Evolutionary conservation across 2,329 filamentous ascomycete genomes (phyloP).

Genomic region (Cercospora sp.): DNA sequence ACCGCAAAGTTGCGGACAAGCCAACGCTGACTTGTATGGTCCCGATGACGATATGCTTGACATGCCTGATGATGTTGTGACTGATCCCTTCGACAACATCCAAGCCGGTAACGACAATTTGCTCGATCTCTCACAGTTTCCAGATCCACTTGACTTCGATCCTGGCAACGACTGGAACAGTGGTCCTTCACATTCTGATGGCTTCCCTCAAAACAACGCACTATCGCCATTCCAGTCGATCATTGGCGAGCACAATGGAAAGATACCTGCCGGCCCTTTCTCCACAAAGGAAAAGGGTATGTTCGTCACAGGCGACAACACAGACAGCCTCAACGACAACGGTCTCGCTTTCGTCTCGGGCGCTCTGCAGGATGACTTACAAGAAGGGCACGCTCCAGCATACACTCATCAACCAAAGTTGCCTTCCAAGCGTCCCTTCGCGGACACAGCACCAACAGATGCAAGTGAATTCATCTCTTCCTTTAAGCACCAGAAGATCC

Average conservation of each 20-base stretch:
- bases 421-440: constrained; percentile 6
- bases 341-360: background rate
- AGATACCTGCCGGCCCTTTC: background rate
- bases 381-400: background rate
- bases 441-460: constrained; percentile 2
- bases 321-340: constrained; percentile 10
- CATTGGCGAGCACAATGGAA: background rate
- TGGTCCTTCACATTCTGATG: background rate
- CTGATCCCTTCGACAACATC: background rate
- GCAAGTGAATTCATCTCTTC: constrained; percentile 4
- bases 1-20: background rate
- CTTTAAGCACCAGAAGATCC: constrained; percentile 11
- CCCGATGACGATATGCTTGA: constrained; percentile 30
- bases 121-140: background rate
- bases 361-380: background rate
- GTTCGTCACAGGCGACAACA: constrained; percentile 19
- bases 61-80: background rate
- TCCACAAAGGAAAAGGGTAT: background rate
- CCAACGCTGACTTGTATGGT: background rate
- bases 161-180: background rate
- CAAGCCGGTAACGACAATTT: background rate
- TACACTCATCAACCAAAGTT: background rate
- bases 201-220: background rate
- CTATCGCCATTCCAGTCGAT: background rate
- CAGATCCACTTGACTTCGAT: background rate